phyloP scores from a whole-genome alignment of 257 asterid species.

The Voacanga thouarsii region DNA sequence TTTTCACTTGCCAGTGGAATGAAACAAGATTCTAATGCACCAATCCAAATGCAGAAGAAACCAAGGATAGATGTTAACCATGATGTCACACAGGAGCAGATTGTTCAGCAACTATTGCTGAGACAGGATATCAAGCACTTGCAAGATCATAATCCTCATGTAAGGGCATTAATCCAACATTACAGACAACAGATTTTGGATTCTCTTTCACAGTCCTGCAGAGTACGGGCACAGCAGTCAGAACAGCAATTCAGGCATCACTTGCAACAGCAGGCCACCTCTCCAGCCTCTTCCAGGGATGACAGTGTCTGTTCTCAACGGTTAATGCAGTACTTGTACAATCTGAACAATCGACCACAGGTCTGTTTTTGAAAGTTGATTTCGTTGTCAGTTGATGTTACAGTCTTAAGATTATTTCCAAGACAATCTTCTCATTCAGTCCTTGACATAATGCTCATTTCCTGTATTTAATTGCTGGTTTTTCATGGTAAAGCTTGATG shows the following conservation, averaged over 20 bases:
- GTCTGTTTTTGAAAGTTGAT: constrained; percentile 30
- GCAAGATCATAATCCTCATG: constrained; percentile 31
- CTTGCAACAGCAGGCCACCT: constrained; percentile 28
- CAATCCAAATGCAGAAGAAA: constrained; percentile 28
- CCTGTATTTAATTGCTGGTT: neutral
- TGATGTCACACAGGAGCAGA: constrained; percentile 26
- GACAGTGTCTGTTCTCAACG: constrained; percentile 41
- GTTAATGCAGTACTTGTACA: constrained; percentile 37
- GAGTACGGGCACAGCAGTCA: constrained; percentile 21
- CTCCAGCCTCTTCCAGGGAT: constrained; percentile 26
- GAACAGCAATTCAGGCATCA: constrained; percentile 24
- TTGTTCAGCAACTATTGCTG: constrained; percentile 28
- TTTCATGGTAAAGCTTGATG: neutral
- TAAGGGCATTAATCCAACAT: constrained; percentile 26
- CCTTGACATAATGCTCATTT: neutral
- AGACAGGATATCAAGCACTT: constrained; percentile 25
- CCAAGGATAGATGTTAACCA: constrained; percentile 30
- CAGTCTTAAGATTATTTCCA: neutral
- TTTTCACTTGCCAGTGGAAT: constrained; percentile 17
- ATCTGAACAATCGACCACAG: constrained; percentile 39
- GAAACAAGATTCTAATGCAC: constrained; percentile 21
- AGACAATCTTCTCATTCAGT: neutral
- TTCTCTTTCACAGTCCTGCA: constrained; percentile 24
- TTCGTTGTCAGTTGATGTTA: neutral
- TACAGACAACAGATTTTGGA: constrained; percentile 23